Evolutionary conservation across 2,329 filamentous ascomycete genomes (phyloP).

Genomic region (Fusarium multiceps): DNA sequence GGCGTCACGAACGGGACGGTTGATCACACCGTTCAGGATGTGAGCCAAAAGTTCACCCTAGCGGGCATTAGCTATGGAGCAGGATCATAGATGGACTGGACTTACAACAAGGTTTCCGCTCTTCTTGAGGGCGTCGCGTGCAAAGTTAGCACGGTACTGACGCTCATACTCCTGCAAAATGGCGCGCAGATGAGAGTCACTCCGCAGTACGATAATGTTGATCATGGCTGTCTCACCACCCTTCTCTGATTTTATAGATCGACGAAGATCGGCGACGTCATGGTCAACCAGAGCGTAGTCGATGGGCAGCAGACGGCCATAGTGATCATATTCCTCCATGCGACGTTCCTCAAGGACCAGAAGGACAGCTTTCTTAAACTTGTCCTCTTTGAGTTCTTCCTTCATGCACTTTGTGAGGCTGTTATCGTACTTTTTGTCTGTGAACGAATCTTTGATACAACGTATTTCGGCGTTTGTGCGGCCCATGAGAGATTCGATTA

Average conservation of each 20-base stretch:
- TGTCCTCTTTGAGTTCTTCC: slow-evolving; percentile 92
- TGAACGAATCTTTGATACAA: slow-evolving; percentile 87
- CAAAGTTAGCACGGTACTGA: slow-evolving; percentile 82
- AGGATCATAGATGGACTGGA: slow-evolving; percentile 43
- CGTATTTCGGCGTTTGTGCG: slow-evolving; percentile 87
- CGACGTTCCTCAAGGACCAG: slow-evolving; percentile 83
- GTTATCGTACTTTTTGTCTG: slow-evolving; percentile 90
- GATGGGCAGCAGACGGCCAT: slow-evolving; percentile 67
- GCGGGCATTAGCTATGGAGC: slow-evolving; percentile 7
- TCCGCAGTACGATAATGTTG: slow-evolving; percentile 81
- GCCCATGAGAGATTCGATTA: slow-evolving; percentile 94
- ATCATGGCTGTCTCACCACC: slow-evolving; percentile 92
- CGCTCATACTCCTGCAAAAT: slow-evolving; percentile 81
- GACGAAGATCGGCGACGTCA: slow-evolving; percentile 79
- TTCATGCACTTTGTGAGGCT: slow-evolving; percentile 87
- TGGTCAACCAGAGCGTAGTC: slow-evolving; percentile 72
- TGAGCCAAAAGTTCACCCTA: slow-evolving; percentile 95
- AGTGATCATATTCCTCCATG: slow-evolving; percentile 81
- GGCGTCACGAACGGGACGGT: slow-evolving; percentile 92
- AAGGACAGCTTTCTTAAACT: slow-evolving; percentile 90
- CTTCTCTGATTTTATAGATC: slow-evolving; percentile 75
- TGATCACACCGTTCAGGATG: slow-evolving; percentile 96
- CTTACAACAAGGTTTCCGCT: slow-evolving; percentile 92
- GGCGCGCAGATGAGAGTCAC: slow-evolving; percentile 83
- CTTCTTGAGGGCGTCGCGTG: slow-evolving; percentile 85